These are phyloP conservation scores for Zygosaccharomyces bisporus DNA, from an alignment of 805 yeast genomes.

Conservation along the genomic window DNA sequence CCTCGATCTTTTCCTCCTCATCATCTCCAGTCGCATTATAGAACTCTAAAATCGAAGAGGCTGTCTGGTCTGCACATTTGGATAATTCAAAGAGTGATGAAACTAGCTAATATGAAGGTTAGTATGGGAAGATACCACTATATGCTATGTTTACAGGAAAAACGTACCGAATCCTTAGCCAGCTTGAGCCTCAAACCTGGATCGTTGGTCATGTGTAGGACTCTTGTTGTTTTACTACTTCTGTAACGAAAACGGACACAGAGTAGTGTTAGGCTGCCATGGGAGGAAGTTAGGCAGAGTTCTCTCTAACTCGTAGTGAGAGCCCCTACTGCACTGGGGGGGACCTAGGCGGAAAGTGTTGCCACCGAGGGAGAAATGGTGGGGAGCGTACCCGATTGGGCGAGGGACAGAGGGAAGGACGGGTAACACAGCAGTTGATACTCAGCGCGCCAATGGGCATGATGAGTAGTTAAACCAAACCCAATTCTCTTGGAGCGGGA, in stretches of 20 bases:
- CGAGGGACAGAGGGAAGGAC: not conserved
- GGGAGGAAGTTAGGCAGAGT: slow-evolving; percentile 6
- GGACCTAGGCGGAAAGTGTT: not conserved
- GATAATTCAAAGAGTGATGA: slow-evolving; percentile 78
- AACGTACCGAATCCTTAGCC: slow-evolving; percentile 40
- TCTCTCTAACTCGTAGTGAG: slow-evolving; percentile 1
- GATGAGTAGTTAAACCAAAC: too few species aligned
- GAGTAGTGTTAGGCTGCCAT: not conserved
- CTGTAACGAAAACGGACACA: not conserved
- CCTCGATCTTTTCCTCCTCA: slow-evolving; percentile 44
- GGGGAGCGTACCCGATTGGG: not conserved
- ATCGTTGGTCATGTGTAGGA: slow-evolving; percentile 29
- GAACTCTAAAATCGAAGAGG: slow-evolving; percentile 73
- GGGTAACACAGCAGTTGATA: not conserved
- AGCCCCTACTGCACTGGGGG: slow-evolving; percentile 4
- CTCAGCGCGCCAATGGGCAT: too few species aligned
- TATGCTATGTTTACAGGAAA: not conserved
- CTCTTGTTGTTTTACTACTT: not conserved
- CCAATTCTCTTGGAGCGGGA: too few species aligned
- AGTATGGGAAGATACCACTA: slow-evolving; percentile 2
- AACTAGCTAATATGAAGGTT: slow-evolving; percentile 47
- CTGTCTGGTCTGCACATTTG: slow-evolving; percentile 82
- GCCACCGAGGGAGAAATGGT: not conserved
- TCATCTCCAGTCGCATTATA: slow-evolving; percentile 54
- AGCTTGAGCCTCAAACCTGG: slow-evolving; percentile 35